Evolutionary conservation across 768 basidiomycete genomes (phyloP), one percentile per base, ranked within the genome.

Genomic region (Austroboletus festivus): DNA sequence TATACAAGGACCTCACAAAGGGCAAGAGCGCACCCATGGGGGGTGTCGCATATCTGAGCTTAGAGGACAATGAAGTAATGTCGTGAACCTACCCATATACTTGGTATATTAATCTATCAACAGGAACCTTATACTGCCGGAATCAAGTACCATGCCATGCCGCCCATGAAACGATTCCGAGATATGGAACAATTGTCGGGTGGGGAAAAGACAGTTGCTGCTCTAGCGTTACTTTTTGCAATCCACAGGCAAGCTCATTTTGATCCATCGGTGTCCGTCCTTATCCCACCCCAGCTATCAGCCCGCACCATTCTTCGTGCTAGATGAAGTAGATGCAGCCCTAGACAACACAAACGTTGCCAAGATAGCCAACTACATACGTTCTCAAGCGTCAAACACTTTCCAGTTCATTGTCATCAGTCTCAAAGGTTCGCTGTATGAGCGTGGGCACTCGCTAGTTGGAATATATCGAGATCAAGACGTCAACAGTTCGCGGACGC

Each of bases 101-200:
- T 24, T 9, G 9, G 8, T 11, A 42, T 33, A 35, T 52, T 53
- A 13, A 60, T 33, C 16, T 12, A 38, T n/a, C 24, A 23, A 44
- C 52, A 89, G 88, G 88, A 90, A 69, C 90, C 91, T 1, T 93
- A 93, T 55, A 75, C 73, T 19, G 83, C 81, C 31, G 92, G 96
- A 46, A 91, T 99, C 73, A 97, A 96, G 68, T 98, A 98, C 64
- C 95, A 98, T 62, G 94, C 95, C 1, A 99, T 98, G 96, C 96
- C 96, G 0, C 96, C 96, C 1, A 95, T 97, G 86, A 99, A 99
- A 67, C 88, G 93, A 2, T 98, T 98, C 78, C 80, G 94, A 52
- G 96, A 98, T 64, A 98, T 98, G 94, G 94, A 97, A 50, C 95
- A 98, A 65, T 74, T 98, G 13, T 98, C 94, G 0, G 96, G 95